Conservation (phyloP, 768 basidiomycete species). For the Xanthoconium stramineum region DNA sequence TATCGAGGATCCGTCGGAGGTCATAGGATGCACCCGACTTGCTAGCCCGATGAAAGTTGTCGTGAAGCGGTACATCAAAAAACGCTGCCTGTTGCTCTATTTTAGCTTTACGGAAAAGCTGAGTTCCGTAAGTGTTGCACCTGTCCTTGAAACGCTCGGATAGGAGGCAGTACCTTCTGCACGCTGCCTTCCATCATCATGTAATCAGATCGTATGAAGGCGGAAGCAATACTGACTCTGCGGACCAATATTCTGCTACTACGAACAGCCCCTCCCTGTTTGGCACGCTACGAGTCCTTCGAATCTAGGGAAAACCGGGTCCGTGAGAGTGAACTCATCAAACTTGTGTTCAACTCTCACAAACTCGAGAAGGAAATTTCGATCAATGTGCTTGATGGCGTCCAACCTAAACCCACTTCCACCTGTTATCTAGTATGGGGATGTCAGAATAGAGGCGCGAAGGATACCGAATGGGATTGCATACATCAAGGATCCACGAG, state of each 20-base stretch:
- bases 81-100: conserved; percentile 61
- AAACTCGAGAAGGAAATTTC: conserved; percentile 63
- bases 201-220: background rate
- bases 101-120: background rate
- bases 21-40: conserved; percentile 65
- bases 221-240: conserved; percentile 43
- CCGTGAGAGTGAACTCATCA: background rate
- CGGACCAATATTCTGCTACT: conserved; percentile 82
- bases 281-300: conserved; percentile 43
- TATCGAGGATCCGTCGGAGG: conserved; percentile 67
- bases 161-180: conserved; percentile 51
- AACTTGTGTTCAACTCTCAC: conserved; percentile 37
- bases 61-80: conserved; percentile 89
- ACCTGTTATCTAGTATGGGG: conserved; percentile 52
- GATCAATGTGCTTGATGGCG: conserved; percentile 88
- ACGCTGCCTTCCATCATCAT: conserved; percentile 33
- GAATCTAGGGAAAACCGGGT: conserved; percentile 40
- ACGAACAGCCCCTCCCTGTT: conserved; percentile 55
- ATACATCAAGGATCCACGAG: conserved; percentile 64
- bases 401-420: conserved; percentile 81
- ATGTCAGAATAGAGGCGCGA: background rate
- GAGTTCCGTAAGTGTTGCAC: conserved; percentile 34
- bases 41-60: conserved; percentile 78
- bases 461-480: background rate
- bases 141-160: conserved; percentile 62